Evolutionary conservation across 805 yeast genomes (phyloP).

Genomic region (Helenozyma baotianmanensis): DNA sequence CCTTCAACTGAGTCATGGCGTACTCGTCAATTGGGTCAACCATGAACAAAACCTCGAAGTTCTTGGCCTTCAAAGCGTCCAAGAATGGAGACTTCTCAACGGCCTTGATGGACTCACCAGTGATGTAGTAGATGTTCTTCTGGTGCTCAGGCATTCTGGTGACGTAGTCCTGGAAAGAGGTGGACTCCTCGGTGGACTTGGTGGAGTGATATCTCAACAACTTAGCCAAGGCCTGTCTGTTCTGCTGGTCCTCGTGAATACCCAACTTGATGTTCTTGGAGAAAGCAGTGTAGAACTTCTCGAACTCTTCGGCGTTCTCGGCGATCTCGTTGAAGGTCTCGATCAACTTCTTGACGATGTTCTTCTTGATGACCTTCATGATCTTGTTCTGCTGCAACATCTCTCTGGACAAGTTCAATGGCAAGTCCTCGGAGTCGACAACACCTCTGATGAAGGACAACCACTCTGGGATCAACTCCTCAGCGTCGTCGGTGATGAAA

Average conservation of each 20-base stretch:
- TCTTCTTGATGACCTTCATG: slow-evolving; percentile 98
- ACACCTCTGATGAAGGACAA: slow-evolving; percentile 96
- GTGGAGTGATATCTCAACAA: slow-evolving; percentile 96
- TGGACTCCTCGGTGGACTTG: slow-evolving; percentile 88
- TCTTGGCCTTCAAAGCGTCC: slow-evolving; percentile 97
- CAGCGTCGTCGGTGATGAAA: slow-evolving; percentile 99
- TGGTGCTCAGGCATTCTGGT: slow-evolving; percentile 99
- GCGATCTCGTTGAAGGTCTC: slow-evolving; percentile 99
- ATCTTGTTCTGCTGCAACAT: slow-evolving; percentile 99
- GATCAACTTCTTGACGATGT: slow-evolving; percentile 95
- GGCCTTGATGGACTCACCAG: slow-evolving; percentile 97
- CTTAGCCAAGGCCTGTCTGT: slow-evolving; percentile 94
- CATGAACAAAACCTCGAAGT: slow-evolving; percentile 95
- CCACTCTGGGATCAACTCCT: slow-evolving; percentile 99
- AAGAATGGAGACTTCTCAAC: slow-evolving; percentile 99
- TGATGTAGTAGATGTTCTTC: slow-evolving; percentile 98
- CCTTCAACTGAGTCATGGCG: slow-evolving; percentile 98
- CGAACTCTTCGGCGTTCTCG: slow-evolving; percentile 97
- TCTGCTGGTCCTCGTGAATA: slow-evolving; percentile 97
- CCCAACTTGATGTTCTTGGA: slow-evolving; percentile 98
- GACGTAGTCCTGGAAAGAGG: slow-evolving; percentile 94
- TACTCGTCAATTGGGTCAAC: slow-evolving; percentile 99
- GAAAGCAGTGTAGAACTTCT: slow-evolving; percentile 97
- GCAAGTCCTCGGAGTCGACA: slow-evolving; percentile 99
- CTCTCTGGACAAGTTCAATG: slow-evolving; percentile 99